Evolutionary conservation across 108 stramenopile species (phyloP), one percentile per base, ranked within the genome.

Genomic region (Skeletonema marinoi): DNA sequence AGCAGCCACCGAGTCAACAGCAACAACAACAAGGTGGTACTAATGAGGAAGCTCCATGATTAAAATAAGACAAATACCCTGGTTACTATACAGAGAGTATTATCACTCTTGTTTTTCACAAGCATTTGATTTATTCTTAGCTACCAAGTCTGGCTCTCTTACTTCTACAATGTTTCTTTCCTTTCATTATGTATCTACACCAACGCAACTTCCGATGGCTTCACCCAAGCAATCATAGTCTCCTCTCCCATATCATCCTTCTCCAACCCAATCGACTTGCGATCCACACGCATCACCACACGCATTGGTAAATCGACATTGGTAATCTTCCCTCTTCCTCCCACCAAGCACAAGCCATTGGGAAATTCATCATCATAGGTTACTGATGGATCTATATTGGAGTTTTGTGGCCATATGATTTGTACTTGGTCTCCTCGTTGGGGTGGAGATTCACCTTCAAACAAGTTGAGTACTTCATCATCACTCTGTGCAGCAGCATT

Each of bases 141-240:
- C 25, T 25, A 0, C 25, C 25, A 25, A 25, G 25, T 25, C 25
- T 25, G 25, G 0, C n/a, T n/a, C n/a, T 25, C 25, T 25, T 25
- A 25, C 25, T 25, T 25, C 25, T 25, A 25, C 25, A 25, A 25
- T 25, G 25, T 25, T 25, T 25, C 25, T 25, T 25, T 25, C 25
- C 25, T 25, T 25, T 25, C 25, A 25, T 25, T 25, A 25, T 0
- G 25, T 25, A 25, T 25, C 25, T 25, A 25, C 25, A 25, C 25
- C 25, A 25, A 25, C 25, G 25, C 25, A 25, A 25, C 25, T 25
- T 25, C 25, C 25, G 25, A 32, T 4, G 80, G 80, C 31, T 71
- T 81, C 9, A 75, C 80, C 80, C 80, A 81, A 48, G 80, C 80
- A 71, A 75, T 66, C 73, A 81, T 48, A 12, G 77, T 78, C 11